Evolutionary conservation across 192 early-diverging fungal genomes (phyloP).

Genomic region (Kappamyces sp.): DNA sequence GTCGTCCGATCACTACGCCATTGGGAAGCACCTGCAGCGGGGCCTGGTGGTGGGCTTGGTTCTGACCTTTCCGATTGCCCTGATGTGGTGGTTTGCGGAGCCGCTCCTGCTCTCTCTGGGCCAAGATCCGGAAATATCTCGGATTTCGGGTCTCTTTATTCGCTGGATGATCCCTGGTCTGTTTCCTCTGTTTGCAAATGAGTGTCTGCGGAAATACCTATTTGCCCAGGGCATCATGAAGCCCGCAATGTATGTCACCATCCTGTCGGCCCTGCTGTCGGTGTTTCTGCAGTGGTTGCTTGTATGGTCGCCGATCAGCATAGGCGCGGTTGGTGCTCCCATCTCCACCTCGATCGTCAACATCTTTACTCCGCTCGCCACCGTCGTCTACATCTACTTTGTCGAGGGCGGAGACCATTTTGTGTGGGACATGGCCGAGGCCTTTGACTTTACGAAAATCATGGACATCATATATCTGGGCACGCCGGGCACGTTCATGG

Average conservation of each 20-base stretch:
- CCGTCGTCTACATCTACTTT: slow-evolving; percentile 55
- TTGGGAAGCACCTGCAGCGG: slow-evolving; percentile 51
- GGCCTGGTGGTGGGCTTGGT: slow-evolving; percentile 68
- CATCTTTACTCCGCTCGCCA: slow-evolving; percentile 62
- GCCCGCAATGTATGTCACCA: slow-evolving; percentile 66
- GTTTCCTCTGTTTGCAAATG: slow-evolving; percentile 72
- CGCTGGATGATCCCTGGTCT: slow-evolving; percentile 63
- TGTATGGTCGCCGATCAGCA: slow-evolving; percentile 22
- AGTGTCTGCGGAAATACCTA: slow-evolving; percentile 79
- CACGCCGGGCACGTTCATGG: slow-evolving; percentile 71
- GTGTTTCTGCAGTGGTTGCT: slow-evolving; percentile 68
- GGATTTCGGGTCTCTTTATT: slow-evolving; percentile 65
- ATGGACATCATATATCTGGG: slow-evolving; percentile 52
- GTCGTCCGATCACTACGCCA: slow-evolving; percentile 23
- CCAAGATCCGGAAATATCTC: slow-evolving; percentile 69
- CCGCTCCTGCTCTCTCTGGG: slow-evolving; percentile 56
- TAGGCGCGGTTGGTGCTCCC: slow-evolving; percentile 79
- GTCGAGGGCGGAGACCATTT: slow-evolving; percentile 62
- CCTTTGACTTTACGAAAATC: slow-evolving; percentile 38
- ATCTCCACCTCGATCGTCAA: slow-evolving; percentile 71
- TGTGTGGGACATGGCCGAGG: slow-evolving; percentile 66
- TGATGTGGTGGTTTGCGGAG: slow-evolving; percentile 69
- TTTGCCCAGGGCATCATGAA: slow-evolving; percentile 86
- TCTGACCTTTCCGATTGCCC: slow-evolving; percentile 63
- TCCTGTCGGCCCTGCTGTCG: slow-evolving; percentile 67